These are phyloP conservation scores for Nicotiana benthamiana DNA, from an alignment of 257 asterid species.

Conservation along the genomic window DNA sequence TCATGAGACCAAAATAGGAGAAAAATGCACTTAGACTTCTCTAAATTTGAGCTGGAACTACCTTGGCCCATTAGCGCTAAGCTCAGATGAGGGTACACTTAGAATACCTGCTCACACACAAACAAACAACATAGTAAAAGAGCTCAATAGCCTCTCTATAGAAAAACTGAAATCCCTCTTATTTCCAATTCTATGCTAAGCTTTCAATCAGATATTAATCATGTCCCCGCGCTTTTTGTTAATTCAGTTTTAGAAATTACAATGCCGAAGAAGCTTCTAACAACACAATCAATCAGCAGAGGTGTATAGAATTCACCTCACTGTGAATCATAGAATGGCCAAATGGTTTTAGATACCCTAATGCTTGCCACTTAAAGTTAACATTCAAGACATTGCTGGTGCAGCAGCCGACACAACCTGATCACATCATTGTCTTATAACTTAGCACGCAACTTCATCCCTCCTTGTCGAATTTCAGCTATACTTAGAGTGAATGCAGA, in stretches of 20 bases:
- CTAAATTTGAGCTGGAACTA: neutral
- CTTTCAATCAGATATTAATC: neutral
- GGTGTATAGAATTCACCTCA: neutral
- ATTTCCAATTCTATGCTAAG: neutral
- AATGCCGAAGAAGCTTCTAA: neutral
- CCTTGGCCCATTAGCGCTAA: neutral
- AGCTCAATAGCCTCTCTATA: neutral
- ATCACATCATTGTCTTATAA: neutral
- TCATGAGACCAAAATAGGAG: neutral
- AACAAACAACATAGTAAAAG: neutral
- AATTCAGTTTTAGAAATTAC: neutral
- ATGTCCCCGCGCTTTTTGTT: neutral
- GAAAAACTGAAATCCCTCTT: neutral
- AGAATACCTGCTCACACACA: neutral
- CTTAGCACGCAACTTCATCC: neutral
- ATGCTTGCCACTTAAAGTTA: neutral
- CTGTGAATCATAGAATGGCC: neutral
- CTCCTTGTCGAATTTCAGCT: neutral
- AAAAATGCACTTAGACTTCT: neutral
- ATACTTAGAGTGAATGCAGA: neutral
- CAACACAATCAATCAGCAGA: neutral
- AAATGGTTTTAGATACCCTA: neutral
- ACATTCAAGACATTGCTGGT: neutral
- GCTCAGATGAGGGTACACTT: neutral
- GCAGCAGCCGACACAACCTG: neutral